Evolutionary conservation across 805 yeast species (phyloP).

Genomic region (Dipodascus geniculatus): DNA sequence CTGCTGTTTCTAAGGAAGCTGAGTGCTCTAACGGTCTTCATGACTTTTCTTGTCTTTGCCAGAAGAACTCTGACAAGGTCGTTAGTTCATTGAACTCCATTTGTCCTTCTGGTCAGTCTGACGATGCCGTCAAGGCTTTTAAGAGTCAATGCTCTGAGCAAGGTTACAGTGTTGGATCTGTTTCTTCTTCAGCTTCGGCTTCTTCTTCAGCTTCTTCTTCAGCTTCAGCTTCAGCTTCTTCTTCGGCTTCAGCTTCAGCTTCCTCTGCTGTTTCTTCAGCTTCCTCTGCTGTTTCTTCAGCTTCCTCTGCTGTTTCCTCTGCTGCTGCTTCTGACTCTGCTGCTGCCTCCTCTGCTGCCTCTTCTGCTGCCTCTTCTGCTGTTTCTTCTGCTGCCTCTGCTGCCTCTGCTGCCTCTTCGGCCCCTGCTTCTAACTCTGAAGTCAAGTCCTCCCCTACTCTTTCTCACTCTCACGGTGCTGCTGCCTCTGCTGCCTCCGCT

Average conservation of each 20-base stretch:
- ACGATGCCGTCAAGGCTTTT: conserved; percentile 49
- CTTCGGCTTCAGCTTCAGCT: background rate
- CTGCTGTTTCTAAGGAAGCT: conserved; percentile 46
- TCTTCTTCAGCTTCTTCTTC: background rate
- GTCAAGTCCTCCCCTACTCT: background rate
- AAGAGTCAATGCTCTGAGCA: conserved; percentile 16
- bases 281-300: background rate
- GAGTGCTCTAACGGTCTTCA: conserved; percentile 43
- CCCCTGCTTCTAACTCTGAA: background rate
- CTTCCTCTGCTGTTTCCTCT: background rate
- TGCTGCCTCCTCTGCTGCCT: background rate
- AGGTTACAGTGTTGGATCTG: background rate
- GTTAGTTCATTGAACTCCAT: conserved; percentile 49
- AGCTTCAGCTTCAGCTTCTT: background rate
- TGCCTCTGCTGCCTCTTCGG: background rate
- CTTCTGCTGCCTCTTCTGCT: background rate
- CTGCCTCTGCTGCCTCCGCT: background rate
- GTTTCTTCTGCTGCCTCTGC: background rate
- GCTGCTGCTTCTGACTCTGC: background rate
- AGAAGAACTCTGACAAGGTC: conserved; percentile 40
- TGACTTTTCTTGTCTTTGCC: conserved; percentile 60
- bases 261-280: background rate
- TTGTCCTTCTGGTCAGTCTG: conserved; percentile 57
- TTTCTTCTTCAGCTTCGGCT: background rate
- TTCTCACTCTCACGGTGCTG: background rate